Percentiles rank a stretch among this genome's conserved stretches.
Evolutionary conservation across 108 stramenopile species (phyloP).

Genomic region (Nitzschia sp.): DNA sequence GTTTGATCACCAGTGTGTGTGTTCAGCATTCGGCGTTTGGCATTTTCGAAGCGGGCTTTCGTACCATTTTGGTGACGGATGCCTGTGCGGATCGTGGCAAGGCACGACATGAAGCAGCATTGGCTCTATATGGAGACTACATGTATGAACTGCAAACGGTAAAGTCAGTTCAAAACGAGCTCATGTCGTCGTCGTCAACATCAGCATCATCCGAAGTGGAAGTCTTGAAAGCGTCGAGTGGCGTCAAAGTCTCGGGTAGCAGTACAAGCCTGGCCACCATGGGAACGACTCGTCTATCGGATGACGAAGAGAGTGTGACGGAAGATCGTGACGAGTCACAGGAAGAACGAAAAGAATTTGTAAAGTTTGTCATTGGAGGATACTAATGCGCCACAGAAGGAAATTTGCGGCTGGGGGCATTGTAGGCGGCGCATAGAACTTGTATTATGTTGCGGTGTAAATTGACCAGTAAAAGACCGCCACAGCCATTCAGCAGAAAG

Average conservation of each 20-base stretch:
- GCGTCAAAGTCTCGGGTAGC: not conserved
- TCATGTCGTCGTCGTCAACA: not conserved
- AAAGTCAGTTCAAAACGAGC: constrained; percentile 2
- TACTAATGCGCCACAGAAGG: no score
- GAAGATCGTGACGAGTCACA: constrained; percentile 3
- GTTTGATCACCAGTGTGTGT: constrained; percentile 69
- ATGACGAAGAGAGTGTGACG: not conserved
- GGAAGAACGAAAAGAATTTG: not conserved
- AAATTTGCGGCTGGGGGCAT: no score
- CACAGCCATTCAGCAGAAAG: no score
- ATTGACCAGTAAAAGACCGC: no score
- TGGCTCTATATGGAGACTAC: constrained; percentile 72
- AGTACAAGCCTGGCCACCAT: not conserved
- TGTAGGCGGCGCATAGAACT: no score
- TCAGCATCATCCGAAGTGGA: no score
- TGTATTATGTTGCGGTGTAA: no score
- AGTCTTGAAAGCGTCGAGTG: not conserved
- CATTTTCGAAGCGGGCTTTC: constrained; percentile 69
- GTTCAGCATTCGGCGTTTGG: constrained; percentile 76
- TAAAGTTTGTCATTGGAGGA: no score
- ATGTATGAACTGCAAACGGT: constrained; percentile 57
- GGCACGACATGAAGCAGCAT: constrained; percentile 60
- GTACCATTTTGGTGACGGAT: constrained; percentile 59
- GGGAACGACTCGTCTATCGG: constrained; percentile 1
- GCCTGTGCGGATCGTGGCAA: constrained; percentile 66